Conservation (phyloP, 768 basidiomycete genomes). For the Krasilnikovozyma curviuscula region DNA sequence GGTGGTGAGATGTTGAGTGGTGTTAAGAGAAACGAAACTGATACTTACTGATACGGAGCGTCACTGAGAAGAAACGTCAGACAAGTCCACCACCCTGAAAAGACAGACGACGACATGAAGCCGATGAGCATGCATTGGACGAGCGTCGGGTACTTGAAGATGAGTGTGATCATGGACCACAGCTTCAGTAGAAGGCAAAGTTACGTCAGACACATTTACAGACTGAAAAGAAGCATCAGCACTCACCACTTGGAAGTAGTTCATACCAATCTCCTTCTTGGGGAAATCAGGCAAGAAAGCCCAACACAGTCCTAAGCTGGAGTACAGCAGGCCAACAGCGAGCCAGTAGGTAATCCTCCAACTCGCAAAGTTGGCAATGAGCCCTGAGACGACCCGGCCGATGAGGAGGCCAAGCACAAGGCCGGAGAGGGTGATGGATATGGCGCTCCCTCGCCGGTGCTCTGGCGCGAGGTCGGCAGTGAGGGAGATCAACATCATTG, state of each 20-base stretch:
- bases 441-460: conserved; percentile 48
- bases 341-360: conserved; percentile 65
- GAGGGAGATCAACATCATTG: conserved; percentile 43
- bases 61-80: conserved; percentile 61
- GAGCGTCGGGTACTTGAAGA: conserved; percentile 56
- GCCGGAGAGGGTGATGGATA: conserved; percentile 38
- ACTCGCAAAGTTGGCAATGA: conserved; percentile 49
- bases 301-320: conserved; percentile 27
- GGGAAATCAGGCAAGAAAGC: conserved; percentile 67
- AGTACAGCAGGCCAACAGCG: conserved; percentile 50
- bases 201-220: no score
- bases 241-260: conserved; percentile 38
- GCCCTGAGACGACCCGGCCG: conserved; percentile 53
- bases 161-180: conserved; percentile 52
- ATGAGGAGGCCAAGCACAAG: conserved; percentile 48
- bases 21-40: no score
- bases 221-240: not conserved
- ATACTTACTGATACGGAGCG: conserved; percentile 46
- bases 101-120: conserved; percentile 32
- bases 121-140: conserved; percentile 42
- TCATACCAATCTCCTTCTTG: conserved; percentile 35
- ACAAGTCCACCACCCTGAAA: conserved; percentile 18
- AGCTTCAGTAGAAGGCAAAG: conserved; percentile 15
- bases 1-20: conserved; percentile 13
- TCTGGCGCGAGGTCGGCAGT: conserved; percentile 68